phyloP scores from a whole-genome alignment of 441 rosid genomes.

The Corymbia citriodora region DNA sequence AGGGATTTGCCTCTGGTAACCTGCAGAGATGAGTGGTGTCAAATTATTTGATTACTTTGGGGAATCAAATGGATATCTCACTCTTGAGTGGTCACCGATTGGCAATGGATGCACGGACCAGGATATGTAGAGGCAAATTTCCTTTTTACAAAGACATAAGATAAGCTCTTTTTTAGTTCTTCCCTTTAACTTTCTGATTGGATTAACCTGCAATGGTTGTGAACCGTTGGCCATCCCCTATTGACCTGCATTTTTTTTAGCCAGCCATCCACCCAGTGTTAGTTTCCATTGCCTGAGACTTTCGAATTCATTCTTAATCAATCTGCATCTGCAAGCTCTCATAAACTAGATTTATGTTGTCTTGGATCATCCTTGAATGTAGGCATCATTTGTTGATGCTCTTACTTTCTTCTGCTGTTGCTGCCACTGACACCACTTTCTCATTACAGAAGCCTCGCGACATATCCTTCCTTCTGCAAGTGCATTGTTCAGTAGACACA shows the following conservation, averaged over 20 bases:
- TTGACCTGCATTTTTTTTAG: not conserved
- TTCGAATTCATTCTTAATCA: not conserved
- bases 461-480: constrained; percentile 25
- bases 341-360: not conserved
- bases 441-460: not conserved
- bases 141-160: not conserved
- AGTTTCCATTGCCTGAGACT: not conserved
- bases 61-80: not conserved
- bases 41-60: not conserved
- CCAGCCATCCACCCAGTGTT: not conserved
- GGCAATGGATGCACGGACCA: not conserved
- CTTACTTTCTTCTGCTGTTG: not conserved
- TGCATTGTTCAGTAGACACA: constrained; percentile 27
- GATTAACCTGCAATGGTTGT: not conserved
- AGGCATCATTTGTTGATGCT: not conserved
- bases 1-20: not conserved
- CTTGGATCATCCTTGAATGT: not conserved
- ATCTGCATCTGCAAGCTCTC: not conserved
- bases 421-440: not conserved
- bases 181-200: not conserved
- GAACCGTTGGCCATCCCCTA: not conserved
- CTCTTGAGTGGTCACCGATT: not conserved
- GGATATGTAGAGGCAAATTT: not conserved
- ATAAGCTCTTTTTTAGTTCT: not conserved
- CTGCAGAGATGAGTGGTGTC: not conserved